These are phyloP conservation scores for Mycosphaerella sp. DNA, from an alignment of 2,329 filamentous ascomycete genomes.

Conservation along the genomic window DNA sequence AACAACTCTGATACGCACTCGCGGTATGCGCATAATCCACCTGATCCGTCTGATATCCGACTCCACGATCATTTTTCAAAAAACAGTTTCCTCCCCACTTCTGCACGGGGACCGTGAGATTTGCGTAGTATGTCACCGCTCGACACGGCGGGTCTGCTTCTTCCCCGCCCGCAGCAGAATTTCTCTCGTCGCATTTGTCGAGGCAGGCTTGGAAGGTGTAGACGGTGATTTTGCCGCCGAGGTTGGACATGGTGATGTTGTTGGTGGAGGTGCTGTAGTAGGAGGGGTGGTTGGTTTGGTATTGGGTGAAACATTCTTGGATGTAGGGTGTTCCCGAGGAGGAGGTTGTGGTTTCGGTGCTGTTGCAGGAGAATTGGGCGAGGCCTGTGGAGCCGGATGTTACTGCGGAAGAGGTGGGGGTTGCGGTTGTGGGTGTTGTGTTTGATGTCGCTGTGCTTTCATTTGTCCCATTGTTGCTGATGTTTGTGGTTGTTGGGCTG, in stretches of 20 bases:
- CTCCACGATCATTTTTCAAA: slow-evolving; percentile 17
- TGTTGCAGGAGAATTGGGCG: slow-evolving; percentile 15
- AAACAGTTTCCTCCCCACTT: slow-evolving; percentile 18
- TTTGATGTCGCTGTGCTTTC: background rate
- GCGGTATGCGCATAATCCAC: slow-evolving; percentile 15
- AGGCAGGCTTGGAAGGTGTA: slow-evolving; percentile 15
- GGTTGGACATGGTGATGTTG: slow-evolving; percentile 12
- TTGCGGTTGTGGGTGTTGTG: background rate
- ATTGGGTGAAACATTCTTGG: slow-evolving; percentile 15
- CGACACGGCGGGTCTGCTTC: slow-evolving; percentile 7
- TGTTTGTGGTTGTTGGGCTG: background rate
- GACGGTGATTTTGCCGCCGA: slow-evolving; percentile 11
- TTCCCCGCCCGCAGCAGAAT: background rate
- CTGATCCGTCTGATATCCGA: slow-evolving; percentile 5
- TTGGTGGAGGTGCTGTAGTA: slow-evolving; percentile 9
- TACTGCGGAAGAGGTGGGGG: slow-evolving; percentile 6
- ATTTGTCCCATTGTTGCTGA: background rate
- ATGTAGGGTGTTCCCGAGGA: slow-evolving; percentile 5
- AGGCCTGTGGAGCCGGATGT: slow-evolving; percentile 16
- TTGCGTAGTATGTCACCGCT: slow-evolving; percentile 17
- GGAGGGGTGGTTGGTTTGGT: slow-evolving; percentile 4
- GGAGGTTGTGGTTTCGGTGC: slow-evolving; percentile 5
- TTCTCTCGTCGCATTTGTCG: slow-evolving; percentile 10
- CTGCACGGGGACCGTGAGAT: slow-evolving; percentile 8
- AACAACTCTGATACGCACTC: slow-evolving; percentile 14